A percentile compares a stretch with the other conserved stretches of the same genome.
phyloP scores from a whole-genome alignment of 2,329 filamentous ascomycete species.

The Lachnellula subtilissima region DNA sequence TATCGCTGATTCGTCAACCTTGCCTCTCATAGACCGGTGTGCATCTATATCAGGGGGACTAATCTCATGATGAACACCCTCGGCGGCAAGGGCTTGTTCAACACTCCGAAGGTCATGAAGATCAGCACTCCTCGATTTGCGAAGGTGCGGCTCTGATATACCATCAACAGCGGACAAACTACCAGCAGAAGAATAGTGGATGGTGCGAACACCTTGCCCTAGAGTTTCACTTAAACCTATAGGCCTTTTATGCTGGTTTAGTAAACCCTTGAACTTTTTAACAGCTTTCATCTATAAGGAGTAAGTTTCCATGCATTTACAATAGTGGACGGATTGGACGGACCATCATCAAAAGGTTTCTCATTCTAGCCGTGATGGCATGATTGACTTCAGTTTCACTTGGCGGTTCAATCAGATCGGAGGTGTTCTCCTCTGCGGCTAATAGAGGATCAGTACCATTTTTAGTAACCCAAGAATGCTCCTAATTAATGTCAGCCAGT shows the following conservation, averaged over 20 bases:
- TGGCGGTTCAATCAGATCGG: constrained; percentile 72
- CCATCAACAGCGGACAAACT: constrained; percentile 43
- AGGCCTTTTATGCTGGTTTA: constrained; percentile 51
- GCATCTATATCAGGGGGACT: constrained; percentile 20
- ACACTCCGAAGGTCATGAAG: constrained; percentile 45
- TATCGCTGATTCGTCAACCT: constrained; percentile 10
- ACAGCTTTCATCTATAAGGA: constrained; percentile 75
- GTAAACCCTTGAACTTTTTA: constrained; percentile 75
- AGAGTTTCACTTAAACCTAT: constrained; percentile 53
- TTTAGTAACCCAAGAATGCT: constrained; percentile 90
- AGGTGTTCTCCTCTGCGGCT: constrained; percentile 79
- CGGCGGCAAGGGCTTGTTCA: constrained; percentile 46
- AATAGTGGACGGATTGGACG: constrained; percentile 20
- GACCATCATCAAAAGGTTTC: constrained; percentile 78
- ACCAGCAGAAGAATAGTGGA: constrained; percentile 44
- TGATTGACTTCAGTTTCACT: constrained; percentile 87
- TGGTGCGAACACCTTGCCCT: constrained; percentile 47
- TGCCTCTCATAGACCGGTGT: background rate
- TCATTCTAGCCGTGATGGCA: constrained; percentile 87
- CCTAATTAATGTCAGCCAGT: constrained; percentile 44
- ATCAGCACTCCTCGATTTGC: constrained; percentile 45
- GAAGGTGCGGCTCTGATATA: constrained; percentile 23
- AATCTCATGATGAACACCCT: constrained; percentile 48
- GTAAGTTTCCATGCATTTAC: constrained; percentile 6
- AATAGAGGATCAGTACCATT: constrained; percentile 72